Percentiles rank a stretch among this genome's conserved stretches.
Evolutionary conservation across 768 basidiomycete species (phyloP).

Genomic region (Kwoniella sp.): DNA sequence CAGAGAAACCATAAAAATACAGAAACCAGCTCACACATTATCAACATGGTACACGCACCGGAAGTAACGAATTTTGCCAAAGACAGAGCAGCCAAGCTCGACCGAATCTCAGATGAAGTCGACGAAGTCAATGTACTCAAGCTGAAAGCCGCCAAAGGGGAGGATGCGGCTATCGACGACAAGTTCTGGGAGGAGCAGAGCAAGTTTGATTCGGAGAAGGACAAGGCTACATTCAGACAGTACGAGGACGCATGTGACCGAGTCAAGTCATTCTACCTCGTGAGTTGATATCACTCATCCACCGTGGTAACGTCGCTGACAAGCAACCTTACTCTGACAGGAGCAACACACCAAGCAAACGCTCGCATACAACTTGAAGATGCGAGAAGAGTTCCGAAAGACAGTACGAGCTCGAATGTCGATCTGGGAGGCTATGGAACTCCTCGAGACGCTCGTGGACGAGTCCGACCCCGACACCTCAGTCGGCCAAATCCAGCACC

Average conservation of each 20-base stretch:
- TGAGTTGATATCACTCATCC: slow-evolving; percentile 16
- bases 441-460: slow-evolving; percentile 81
- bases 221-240: slow-evolving; percentile 51
- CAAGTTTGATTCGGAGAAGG: slow-evolving; percentile 50
- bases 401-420: slow-evolving; percentile 70
- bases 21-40: no score
- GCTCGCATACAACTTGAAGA: slow-evolving; percentile 74
- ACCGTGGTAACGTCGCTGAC: background rate
- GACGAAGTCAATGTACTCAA: slow-evolving; percentile 53
- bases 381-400: slow-evolving; percentile 70
- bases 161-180: background rate
- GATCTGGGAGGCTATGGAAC: slow-evolving; percentile 56
- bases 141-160: slow-evolving; percentile 16
- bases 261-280: slow-evolving; percentile 52
- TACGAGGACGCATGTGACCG: slow-evolving; percentile 52
- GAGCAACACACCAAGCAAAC: slow-evolving; percentile 71
- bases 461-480: slow-evolving; percentile 77
- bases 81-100: slow-evolving; percentile 38
- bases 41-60: slow-evolving; percentile 43
- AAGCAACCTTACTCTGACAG: slow-evolving; percentile 36
- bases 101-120: slow-evolving; percentile 48
- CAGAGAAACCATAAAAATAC: no score
- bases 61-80: slow-evolving; percentile 47
- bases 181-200: slow-evolving; percentile 31
- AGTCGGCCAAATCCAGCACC: slow-evolving; percentile 78